Evolutionary conservation across 768 basidiomycete genomes (phyloP), one percentile per base, ranked within the genome.

Genomic region (Tricholoma flavovirens): DNA sequence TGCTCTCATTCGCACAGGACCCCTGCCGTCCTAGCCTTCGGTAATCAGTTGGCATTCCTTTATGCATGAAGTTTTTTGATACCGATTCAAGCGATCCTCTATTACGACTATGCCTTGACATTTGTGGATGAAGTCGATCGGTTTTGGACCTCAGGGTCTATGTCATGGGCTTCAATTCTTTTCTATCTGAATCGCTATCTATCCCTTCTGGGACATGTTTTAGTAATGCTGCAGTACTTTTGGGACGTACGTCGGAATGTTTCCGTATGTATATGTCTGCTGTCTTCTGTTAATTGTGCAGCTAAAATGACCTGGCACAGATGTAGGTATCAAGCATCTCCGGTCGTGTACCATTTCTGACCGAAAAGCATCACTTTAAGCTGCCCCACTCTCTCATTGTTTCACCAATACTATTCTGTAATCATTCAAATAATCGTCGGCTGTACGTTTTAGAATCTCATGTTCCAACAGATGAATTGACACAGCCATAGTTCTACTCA

Each of bases 101-200:
- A 77, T 38, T 82, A 81, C 51, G 82, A 83, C 62, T 81, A 78
- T 54, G 21, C 72, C 10, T 65, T 83, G 49, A 83, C 82, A 0
- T 56, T 83, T 0, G 54, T 63, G 1, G 57, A 60, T 9, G 82
- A 83, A 63, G 61, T 77, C 22, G 67, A 71, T 17, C 68, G 72
- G 6, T 79, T 77, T 64, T 83, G 82, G 81, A 60, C 48, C 8
- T 58, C 64, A 45, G 56, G 59, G 6, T 64, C 60, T 5, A 24
- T 72, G 4, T 71, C 69, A 17, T 72, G 69, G 69, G 69, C 59
- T 8, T 71, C 69, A n/a, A 53, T 67, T 14, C 67, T 78, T 17
- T 80, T 79, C 64, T 72, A 75, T 54, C 36, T 72, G 32, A 80
- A 77, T 55, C 76, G 79, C 11, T 82, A 80, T 55, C 42, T 75